Conservation (phyloP, 208 protist species). For the Trypanosoma mega region DNA sequence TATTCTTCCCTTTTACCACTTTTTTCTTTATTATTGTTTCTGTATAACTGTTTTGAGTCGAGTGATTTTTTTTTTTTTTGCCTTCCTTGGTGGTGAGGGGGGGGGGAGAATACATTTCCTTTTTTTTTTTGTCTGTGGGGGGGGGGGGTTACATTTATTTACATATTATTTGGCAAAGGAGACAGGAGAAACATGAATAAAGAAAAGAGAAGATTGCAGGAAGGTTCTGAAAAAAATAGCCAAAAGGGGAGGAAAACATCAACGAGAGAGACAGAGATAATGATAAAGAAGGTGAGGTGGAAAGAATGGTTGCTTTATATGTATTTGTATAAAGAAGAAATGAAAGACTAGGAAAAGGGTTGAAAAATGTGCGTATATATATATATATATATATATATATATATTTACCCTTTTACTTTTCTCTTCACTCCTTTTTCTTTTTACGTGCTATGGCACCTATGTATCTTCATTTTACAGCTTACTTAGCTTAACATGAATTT, state of each 20-base stretch:
- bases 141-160: slow-evolving; percentile 3
- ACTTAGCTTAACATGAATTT: too few relatives aligned
- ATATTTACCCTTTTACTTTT: slow-evolving; percentile 4
- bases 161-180: slow-evolving; percentile 2
- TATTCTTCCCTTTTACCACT: neutral
- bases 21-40: neutral
- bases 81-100: neutral
- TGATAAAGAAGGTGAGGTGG: neutral
- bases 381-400: slow-evolving; percentile 12
- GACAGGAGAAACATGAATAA: neutral
- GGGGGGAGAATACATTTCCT: neutral
- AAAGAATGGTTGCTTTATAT: neutral
- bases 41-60: neutral
- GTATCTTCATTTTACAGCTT: neutral
- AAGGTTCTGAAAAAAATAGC: too few relatives aligned
- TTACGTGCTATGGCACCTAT: neutral
- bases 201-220: neutral
- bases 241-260: neutral
- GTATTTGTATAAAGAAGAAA: neutral
- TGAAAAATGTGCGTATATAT: neutral
- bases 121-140: neutral
- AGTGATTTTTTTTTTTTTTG: neutral
- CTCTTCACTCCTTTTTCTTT: slow-evolving; percentile 14
- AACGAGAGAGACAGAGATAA: neutral
- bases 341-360: neutral